Conservation (phyloP, 2,329 filamentous ascomycete genomes). For the Alternaria sp. region DNA sequence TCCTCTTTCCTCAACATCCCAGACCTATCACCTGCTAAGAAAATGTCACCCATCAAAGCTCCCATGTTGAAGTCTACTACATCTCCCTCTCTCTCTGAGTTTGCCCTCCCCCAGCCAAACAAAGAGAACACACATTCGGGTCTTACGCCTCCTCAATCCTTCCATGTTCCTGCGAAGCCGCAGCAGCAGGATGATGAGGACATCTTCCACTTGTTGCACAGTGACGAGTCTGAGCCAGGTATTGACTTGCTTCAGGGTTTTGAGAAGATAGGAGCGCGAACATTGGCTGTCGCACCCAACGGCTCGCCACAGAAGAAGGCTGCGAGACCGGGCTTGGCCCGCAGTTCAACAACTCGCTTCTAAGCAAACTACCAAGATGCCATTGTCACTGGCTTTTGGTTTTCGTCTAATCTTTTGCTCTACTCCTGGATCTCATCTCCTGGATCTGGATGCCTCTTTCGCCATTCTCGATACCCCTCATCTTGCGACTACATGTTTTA, state of each 20-base stretch:
- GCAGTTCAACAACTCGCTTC: constrained; percentile 47
- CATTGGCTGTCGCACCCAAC: constrained; percentile 43
- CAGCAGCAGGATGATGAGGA: constrained; percentile 59
- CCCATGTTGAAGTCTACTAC: constrained; percentile 39
- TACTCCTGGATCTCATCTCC: constrained; percentile 13
- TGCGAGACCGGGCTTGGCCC: constrained; percentile 37
- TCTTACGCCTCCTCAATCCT: constrained; percentile 41
- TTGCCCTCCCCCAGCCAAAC: constrained; percentile 25
- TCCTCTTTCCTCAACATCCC: constrained; percentile 50
- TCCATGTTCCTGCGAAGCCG: constrained; percentile 34
- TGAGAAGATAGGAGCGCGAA: constrained; percentile 70
- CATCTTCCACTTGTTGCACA: constrained; percentile 65
- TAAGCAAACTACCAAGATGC: constrained; percentile 20
- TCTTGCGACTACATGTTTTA: constrained; percentile 20
- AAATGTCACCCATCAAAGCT: constrained; percentile 43
- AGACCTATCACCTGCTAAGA: constrained; percentile 43
- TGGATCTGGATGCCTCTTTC: constrained; percentile 19
- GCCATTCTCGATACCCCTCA: constrained; percentile 29
- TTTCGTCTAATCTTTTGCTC: constrained; percentile 9
- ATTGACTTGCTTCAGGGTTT: constrained; percentile 80
- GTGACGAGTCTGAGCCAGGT: constrained; percentile 66
- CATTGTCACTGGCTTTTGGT: constrained; percentile 11
- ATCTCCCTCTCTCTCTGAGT: constrained; percentile 31
- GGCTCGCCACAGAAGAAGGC: constrained; percentile 46
- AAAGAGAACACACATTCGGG: constrained; percentile 35